Percentiles rank a stretch among this genome's conserved stretches.
Evolutionary conservation across 1,139 yeast genomes (phyloP).

Genomic region (Hansenula anomala): DNA sequence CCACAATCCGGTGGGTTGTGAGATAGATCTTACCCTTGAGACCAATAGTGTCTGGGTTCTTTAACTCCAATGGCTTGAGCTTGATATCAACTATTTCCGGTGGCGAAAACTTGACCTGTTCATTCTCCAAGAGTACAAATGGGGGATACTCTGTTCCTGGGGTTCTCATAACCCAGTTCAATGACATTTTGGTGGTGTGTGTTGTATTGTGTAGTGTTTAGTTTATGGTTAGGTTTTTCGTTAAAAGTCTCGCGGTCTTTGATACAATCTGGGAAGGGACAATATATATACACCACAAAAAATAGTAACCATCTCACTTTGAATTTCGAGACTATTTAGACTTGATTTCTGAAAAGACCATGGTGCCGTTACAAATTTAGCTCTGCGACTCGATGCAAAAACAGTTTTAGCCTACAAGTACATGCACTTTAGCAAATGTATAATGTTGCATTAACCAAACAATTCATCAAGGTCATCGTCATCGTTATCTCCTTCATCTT

Average conservation of each 20-base stretch:
- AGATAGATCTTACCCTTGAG: constrained; percentile 27
- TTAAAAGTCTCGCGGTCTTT: too few relatives aligned
- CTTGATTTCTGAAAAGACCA: too few relatives aligned
- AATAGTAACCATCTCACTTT: too few relatives aligned
- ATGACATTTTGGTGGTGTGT: constrained; percentile 15
- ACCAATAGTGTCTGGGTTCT: constrained; percentile 20
- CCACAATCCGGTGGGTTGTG: constrained; percentile 28
- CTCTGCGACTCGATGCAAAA: too few relatives aligned
- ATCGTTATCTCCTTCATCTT: constrained; percentile 20
- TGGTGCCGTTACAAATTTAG: too few relatives aligned
- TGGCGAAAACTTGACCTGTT: constrained; percentile 15
- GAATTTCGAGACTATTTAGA: too few relatives aligned
- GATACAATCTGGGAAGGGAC: too few relatives aligned
- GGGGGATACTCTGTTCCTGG: constrained; percentile 16
- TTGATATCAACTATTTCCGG: constrained; percentile 12
- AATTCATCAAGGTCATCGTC: constrained; percentile 21
- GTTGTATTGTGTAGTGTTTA: too few relatives aligned
- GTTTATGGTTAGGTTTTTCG: too few relatives aligned
- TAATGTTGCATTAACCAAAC: constrained; percentile 18
- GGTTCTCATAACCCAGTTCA: constrained; percentile 22
- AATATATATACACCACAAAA: too few relatives aligned
- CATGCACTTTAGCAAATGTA: too few relatives aligned
- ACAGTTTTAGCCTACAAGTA: too few relatives aligned
- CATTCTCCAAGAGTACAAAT: constrained; percentile 21
- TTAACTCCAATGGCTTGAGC: constrained; percentile 16